These are phyloP conservation scores for Bipolaris bicolor DNA, from an alignment of 2,329 filamentous ascomycete genomes.

Conservation along the genomic window DNA sequence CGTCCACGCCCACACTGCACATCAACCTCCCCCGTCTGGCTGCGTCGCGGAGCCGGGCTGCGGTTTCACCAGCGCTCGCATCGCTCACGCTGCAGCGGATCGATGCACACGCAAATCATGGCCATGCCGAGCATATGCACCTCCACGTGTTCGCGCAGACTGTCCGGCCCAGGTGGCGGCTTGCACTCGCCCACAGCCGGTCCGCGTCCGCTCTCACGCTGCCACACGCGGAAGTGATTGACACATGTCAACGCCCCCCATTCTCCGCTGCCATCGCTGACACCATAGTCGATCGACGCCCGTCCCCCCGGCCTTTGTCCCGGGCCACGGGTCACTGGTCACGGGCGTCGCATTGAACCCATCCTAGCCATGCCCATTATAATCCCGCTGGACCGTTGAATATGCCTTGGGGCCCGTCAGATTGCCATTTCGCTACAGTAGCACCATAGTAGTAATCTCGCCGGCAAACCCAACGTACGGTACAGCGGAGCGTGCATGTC, in stretches of 20 bases:
- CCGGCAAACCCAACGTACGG: too few species aligned
- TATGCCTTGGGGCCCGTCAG: too few species aligned
- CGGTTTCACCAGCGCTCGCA: slow-evolving; percentile 19
- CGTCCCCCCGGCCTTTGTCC: not conserved
- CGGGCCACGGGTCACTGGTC: not conserved
- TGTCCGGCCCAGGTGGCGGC: slow-evolving; percentile 13
- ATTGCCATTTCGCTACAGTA: too few species aligned
- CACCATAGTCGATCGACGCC: slow-evolving; percentile 1
- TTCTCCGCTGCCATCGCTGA: slow-evolving; percentile 7
- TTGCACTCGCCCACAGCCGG: slow-evolving; percentile 20
- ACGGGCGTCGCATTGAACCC: not conserved
- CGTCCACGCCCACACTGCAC: not conserved
- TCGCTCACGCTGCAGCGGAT: slow-evolving; percentile 24
- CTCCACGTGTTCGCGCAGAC: slow-evolving; percentile 19
- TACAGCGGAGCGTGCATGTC: too few species aligned
- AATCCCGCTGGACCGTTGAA: too few species aligned
- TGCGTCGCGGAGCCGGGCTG: slow-evolving; percentile 33
- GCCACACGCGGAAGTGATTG: not conserved
- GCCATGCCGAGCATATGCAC: slow-evolving; percentile 10
- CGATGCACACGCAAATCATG: slow-evolving; percentile 3
- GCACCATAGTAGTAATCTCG: too few species aligned
- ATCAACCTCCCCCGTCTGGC: slow-evolving; percentile 9
- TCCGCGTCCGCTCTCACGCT: slow-evolving; percentile 4
- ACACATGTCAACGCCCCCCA: slow-evolving; percentile 7
- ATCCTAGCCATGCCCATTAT: too few species aligned